phyloP scores from a whole-genome alignment of 495 filamentous ascomycete species.

The Neurospora intermedia region DNA sequence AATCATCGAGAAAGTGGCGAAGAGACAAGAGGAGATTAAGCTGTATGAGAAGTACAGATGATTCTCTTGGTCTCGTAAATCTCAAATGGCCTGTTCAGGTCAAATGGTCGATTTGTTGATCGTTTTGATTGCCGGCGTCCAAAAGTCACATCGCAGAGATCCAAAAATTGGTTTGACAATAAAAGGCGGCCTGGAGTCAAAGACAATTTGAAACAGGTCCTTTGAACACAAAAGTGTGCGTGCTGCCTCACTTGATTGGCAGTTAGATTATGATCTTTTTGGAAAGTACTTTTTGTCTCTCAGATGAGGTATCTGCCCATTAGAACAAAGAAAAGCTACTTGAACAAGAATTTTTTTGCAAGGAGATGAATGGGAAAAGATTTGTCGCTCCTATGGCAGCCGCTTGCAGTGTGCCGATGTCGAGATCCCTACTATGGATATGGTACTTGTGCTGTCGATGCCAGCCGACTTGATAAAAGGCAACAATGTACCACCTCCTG shows the following conservation, averaged over 20 bases:
- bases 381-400: background rate
- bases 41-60: conserved; percentile 18
- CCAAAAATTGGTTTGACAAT: background rate
- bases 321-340: background rate
- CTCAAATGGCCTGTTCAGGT: background rate
- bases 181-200: background rate
- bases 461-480: background rate
- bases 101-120: background rate
- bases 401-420: background rate
- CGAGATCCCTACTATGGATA: background rate
- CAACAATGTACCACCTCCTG: background rate
- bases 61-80: background rate
- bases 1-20: conserved; percentile 52
- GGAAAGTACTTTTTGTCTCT: background rate
- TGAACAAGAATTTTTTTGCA: background rate
- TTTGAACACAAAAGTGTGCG: background rate
- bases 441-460: background rate
- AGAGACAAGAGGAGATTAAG: conserved; percentile 50
- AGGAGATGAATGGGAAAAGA: background rate
- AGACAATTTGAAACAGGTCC: background rate
- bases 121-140: background rate
- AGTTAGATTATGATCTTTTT: background rate
- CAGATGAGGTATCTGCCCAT: background rate
- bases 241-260: background rate
- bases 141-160: background rate